Evolutionary conservation across 768 basidiomycete genomes (phyloP).

Genomic region (Myochromella boudieri): DNA sequence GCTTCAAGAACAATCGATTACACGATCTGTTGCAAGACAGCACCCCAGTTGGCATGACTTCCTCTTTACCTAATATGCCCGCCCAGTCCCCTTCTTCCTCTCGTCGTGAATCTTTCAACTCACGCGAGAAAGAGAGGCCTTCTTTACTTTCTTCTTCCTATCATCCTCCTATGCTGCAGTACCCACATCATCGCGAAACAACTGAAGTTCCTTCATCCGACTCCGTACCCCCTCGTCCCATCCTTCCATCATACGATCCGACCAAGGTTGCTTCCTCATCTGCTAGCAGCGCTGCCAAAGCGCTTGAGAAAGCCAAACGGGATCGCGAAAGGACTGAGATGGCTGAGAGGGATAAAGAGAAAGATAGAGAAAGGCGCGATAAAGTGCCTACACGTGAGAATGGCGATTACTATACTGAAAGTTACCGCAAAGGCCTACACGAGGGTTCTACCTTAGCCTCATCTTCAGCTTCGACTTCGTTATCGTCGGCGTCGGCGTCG

Average conservation of each 20-base stretch:
- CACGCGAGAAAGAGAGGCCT: constrained; percentile 11
- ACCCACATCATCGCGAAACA: constrained; percentile 13
- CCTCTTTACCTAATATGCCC: constrained; percentile 43
- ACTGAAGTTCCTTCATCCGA: constrained; percentile 1
- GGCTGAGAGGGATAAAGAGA: constrained; percentile 17
- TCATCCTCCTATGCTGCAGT: constrained; percentile 13
- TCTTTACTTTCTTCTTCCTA: constrained; percentile 18
- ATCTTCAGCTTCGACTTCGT: too few relatives aligned
- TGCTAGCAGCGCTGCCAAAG: constrained; percentile 55
- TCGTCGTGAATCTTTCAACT: constrained; percentile 16
- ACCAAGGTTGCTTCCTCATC: constrained; percentile 34
- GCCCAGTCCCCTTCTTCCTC: constrained; percentile 18
- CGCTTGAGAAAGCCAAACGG: constrained; percentile 39
- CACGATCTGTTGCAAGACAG: constrained; percentile 46
- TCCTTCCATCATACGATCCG: constrained; percentile 13
- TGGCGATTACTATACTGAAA: constrained; percentile 1
- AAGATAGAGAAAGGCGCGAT: constrained; percentile 4
- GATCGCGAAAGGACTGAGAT: constrained; percentile 29
- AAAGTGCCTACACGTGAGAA: constrained; percentile 8
- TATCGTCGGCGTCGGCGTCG: not conserved
- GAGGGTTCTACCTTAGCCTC: too few relatives aligned
- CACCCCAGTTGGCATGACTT: constrained; percentile 32
- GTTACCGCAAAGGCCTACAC: constrained; percentile 1
- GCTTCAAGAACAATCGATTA: constrained; percentile 35
- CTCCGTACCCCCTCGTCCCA: constrained; percentile 7